Evolutionary conservation across 2,329 filamentous ascomycete genomes (phyloP).

Genomic region (Dothistroma septosporum): DNA sequence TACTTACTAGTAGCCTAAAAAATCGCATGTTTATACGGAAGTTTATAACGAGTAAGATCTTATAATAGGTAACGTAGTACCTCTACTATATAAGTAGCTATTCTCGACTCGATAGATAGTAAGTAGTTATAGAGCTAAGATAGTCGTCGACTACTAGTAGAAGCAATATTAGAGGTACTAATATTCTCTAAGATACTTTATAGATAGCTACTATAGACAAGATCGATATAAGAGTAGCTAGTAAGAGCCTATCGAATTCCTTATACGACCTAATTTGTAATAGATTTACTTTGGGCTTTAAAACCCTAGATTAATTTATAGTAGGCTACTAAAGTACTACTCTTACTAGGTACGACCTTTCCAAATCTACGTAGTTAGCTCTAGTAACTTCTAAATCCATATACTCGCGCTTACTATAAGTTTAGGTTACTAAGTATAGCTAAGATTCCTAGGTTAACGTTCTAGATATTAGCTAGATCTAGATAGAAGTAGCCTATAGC

Average conservation of each 20-base stretch:
- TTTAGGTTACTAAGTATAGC: not conserved
- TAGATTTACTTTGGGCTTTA: not conserved
- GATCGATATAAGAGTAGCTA: not conserved
- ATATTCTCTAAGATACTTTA: not conserved
- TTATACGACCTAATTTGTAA: not conserved
- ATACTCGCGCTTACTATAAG: not conserved
- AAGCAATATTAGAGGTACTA: no score
- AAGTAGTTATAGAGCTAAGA: no score
- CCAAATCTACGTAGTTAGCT: not conserved
- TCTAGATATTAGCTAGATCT: not conserved
- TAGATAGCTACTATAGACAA: not conserved
- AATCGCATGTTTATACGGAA: not conserved
- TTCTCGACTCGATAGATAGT: not conserved
- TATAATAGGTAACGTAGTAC: not conserved
- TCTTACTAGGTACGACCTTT: not conserved
- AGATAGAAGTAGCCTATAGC: not conserved
- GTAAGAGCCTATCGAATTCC: not conserved
- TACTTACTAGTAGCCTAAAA: not conserved
- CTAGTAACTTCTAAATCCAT: not conserved
- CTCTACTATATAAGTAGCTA: not conserved
- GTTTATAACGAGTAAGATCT: not conserved
- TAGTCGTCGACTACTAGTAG: no score
- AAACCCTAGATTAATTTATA: not conserved
- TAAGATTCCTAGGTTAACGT: not conserved
- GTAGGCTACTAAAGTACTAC: not conserved